Base-by-base conservation (phyloP, 139 green algal genomes). In the Trebouxia sp. region DNA sequence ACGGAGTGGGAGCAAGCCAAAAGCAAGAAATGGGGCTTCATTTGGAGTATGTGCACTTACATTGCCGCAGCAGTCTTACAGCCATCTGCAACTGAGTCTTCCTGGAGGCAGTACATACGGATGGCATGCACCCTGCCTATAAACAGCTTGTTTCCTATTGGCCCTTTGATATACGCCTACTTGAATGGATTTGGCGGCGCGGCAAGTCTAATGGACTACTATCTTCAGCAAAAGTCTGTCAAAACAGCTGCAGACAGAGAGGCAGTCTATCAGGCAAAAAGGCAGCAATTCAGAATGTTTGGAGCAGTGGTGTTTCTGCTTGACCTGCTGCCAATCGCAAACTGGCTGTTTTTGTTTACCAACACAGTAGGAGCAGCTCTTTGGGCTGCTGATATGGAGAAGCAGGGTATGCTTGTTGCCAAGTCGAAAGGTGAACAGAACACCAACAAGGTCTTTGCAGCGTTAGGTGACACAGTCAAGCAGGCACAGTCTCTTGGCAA, bases 371-470 rank as follows among this genome's bases (percentile, higher is more conserved):
- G 80, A 24, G 80, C 80, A 58, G 80, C 67, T 28, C 80, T 83
- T 48, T 80, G 67, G 80, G 80, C 80, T 48, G 67, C 67, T 45
- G 80, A 83, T 58, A 80, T 83, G 67, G 80, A 83, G 53, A 82
- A 75, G 56, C 48, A 43, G 43, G 74, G 74, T 24, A 37, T 37
- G 62, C 69, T 55, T 24, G 42, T 53, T 37, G 41, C 42, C 26
- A 77, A 38, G 8, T 24, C n/a, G 39, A 77, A 24, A 24, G 37
- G 7, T 17, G 69, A 43, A 8, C 17, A 72, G 14, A 72, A 43
- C 5, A 35, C n/a, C 10, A 15, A 43, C 15, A 72, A 45, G 32
- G 62, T 43, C 14, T 28, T 72, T n/a, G 37, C 30, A 30, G 62
- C 62, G 14, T 72, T 72, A 35, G 43, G 32, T 41, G 62, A 45